phyloP scores from a whole-genome alignment of 306 rosid genomes.

The Fagus sylvatica region DNA sequence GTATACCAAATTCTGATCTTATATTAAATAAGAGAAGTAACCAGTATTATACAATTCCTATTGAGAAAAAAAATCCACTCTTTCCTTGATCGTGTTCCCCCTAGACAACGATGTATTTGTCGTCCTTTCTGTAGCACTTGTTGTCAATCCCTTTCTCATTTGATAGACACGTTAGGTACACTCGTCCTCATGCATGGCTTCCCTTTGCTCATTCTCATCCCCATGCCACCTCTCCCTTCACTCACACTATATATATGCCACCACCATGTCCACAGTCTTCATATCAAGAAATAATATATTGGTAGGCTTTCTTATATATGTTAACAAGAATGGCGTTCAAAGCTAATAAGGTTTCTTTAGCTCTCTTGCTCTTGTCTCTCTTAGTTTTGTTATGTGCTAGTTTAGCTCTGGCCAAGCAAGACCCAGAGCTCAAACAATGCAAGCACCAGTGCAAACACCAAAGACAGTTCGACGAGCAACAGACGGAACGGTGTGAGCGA shows the following conservation, averaged over 20 bases:
- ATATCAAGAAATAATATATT: not conserved
- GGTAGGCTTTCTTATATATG: not conserved
- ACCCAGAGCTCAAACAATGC: constrained; percentile 49
- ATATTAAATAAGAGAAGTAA: too few relatives aligned
- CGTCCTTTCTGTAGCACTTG: not conserved
- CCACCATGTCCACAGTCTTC: not conserved
- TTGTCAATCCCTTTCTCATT: not conserved
- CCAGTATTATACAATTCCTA: too few relatives aligned
- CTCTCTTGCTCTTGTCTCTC: constrained; percentile 19
- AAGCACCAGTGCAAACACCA: constrained; percentile 54
- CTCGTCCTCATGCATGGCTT: constrained; percentile 42
- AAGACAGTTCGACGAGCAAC: constrained; percentile 20
- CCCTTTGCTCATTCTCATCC: not conserved
- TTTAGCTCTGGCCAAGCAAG: constrained; percentile 18
- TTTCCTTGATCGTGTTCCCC: not conserved
- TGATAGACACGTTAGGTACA: constrained; percentile 31
- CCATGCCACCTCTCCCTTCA: not conserved
- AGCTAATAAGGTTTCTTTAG: constrained; percentile 26
- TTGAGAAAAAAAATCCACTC: too few relatives aligned
- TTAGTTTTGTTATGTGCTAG: constrained; percentile 10
- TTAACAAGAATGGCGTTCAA: constrained; percentile 15
- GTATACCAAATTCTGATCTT: too few relatives aligned
- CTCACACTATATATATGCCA: not conserved
- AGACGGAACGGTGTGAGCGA: constrained; percentile 29
- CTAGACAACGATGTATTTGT: constrained; percentile 7